Base-by-base conservation (phyloP, 192 early-diverging fungal genomes). In the Paraglomus brasilianum region DNA sequence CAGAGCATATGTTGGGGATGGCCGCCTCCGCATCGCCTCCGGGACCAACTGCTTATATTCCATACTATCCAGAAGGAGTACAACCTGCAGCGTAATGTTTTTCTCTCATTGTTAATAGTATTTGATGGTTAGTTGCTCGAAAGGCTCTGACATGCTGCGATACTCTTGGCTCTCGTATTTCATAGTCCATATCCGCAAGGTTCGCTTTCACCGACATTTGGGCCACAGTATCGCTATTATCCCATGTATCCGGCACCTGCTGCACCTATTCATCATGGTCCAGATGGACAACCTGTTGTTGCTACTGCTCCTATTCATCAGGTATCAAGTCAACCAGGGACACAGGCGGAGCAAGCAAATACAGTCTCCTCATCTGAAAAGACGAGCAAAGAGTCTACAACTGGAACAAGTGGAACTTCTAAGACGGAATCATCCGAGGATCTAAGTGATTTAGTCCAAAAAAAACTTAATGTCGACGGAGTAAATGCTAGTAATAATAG, bases 1-100 rank as follows among this genome's bases (percentile, higher is more conserved):
- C 80, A n/a, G 80, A 81, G 42, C 76, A 78, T 13, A 78, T 81
- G 80, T 41, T 81, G 9, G 80, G 80, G 17, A 76, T 81, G 43
- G 69, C 74, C 7, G 70, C 80, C 46, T 47, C 69, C 30, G 69
- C 64, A 2, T 66, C 64, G 24, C 64, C 64, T 40, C 64, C 64
- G 41, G 64, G 64, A 39, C 48, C 24, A 9, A 49, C 36, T n/a
- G 48, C 48, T 50, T 51, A 66, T 41, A 38, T 66, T 50, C 64
- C 40, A 11, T 66, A 66, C 51, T 66, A 50, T 49, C 47, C 64
- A 10, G 64, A 66, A 39, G 64, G 64, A 30, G 64, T 66, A 39
- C 64, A 66, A 66, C 64, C 64, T 42, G 21, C 64, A 13, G 64
- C 47, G 64, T 66, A 66, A 19, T 46, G 2, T 5, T 17, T 49